phyloP scores from a whole-genome alignment of 176 grass and related monocot genomes.

The Bonia amplexicaulis region DNA sequence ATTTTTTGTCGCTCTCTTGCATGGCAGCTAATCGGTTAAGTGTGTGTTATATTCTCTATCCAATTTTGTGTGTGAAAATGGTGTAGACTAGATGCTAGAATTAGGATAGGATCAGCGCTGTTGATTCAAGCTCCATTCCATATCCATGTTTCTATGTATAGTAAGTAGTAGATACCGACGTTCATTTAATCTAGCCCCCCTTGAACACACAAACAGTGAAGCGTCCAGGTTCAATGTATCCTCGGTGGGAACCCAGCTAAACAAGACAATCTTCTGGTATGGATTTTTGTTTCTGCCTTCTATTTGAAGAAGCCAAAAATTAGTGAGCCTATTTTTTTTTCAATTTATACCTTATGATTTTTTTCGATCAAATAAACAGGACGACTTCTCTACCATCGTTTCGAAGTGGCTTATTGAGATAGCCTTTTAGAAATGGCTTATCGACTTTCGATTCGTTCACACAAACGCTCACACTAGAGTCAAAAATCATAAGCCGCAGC shows the following conservation, averaged over 20 bases:
- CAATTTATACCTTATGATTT: too few species aligned
- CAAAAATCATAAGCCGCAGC: too few species aligned
- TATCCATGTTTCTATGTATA: background rate
- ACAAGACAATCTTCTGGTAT: too few species aligned
- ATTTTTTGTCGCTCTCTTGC: too few species aligned
- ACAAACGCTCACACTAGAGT: rapidly evolving
- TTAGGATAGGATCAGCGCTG: background rate
- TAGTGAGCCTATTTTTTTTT: too few species aligned
- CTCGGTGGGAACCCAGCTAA: background rate
- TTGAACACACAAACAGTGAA: background rate
- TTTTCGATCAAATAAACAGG: too few species aligned
- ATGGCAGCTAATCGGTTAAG: too few species aligned
- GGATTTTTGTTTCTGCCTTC: too few species aligned
- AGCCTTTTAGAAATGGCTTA: too few species aligned
- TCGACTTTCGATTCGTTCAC: too few species aligned
- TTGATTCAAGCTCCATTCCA: background rate
- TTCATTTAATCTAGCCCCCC: constrained; percentile 7
- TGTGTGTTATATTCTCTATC: background rate
- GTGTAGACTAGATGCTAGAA: background rate
- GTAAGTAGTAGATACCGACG: background rate
- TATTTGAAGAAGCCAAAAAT: too few species aligned
- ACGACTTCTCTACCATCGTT: rapidly evolving
- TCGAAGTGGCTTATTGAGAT: too few species aligned
- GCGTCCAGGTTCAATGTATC: constrained; percentile 25
- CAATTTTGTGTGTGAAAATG: background rate